Evolutionary conservation across 345 rosid species (phyloP), one percentile per base, ranked within the genome.

Genomic region (Mallotus nudiflorus): DNA sequence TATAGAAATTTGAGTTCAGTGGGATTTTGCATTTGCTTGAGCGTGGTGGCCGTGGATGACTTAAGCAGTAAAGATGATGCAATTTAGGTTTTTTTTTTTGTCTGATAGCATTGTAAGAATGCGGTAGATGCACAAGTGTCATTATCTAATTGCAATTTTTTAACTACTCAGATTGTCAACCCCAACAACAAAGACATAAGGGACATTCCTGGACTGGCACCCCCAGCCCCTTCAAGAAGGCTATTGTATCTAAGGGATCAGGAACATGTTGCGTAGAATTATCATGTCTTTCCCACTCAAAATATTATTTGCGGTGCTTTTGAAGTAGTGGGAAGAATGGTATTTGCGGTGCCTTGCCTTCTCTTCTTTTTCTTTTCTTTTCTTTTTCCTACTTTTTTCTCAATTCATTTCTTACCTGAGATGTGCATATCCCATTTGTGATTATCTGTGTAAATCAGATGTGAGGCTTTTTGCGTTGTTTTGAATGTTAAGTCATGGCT

Each of bases 201-300:
- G 81, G 98, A 95, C 85, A 89, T 95, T 80, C 99, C 99, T 37
- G 99, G 99, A 72, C 76, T 95, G 85, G 99, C 99, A 63, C 99
- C 99, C 28, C 99, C 98, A 33, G 97, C 92, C 22, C 97, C 93
- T 3, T 54, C 98, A 19, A 90, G 99, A 83, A 89, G 92, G 85
- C 86, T 92, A 58, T 78, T 95, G 66, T 90, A 84, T 67, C 55
- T 80, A 66, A 78, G 87, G 73, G 80, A 73, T 70, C 58, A 18
- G 6, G 73, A 78, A 48, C 79, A 75, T 62, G 67, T 73, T 64
- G 51, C 64, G 51, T 82, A 83, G 78, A 72, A 67, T 62, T 65
- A 42, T 60, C 68, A 48, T 45, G n/a, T 29, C 28, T 44, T 50
- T 42, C 25, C 56, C 65, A 39, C 64, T 71, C 29, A 37, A 67